Evolutionary conservation across 2,329 filamentous ascomycete genomes (phyloP), one percentile per base, ranked within the genome.

Genomic region (Fusarium newnesense): DNA sequence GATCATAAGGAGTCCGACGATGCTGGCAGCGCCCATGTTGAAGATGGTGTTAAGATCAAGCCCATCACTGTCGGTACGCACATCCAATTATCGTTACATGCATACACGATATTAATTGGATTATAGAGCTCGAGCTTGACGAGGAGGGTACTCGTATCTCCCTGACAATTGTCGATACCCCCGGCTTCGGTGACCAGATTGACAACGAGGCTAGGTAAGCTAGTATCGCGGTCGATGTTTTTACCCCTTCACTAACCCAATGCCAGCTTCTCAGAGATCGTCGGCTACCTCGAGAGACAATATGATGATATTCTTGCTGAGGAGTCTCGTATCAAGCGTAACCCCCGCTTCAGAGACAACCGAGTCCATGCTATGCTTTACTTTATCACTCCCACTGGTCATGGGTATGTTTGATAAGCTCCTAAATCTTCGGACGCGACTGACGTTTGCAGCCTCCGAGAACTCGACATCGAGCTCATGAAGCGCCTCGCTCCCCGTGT

Each of bases 301-400:
- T 98, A 98, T 85, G 96, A 99, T 85, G 95, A 98, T 83, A 98
- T 99, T 88, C 90, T 99, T 79, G 96, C 96, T 72, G 96, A 98
- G 87, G 96, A 99, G 88, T 98, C 96, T 80, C 94, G 96, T 88
- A 99, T 99, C 89, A 99, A 99, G 94, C 96, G 96, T 95, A 99
- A 99, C 88, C 96, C 96, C 79, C 92, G 96, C 81, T 99, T 99
- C 93, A 93, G 96, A 82, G 96, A 99, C 87, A 98, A 99, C 87
- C 94, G 96, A 87, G 94, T 99, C 54, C 96, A 99, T 82, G 96
- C 95, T 77, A 91, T 99, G 83, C 92, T 99, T 80, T 99, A 99
- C 90, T 99, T 99, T 85, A 98, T 99, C 88, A 97, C 96, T 75
- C 96, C 96, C 53, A 99, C 96, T 71, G 96, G 96, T 80, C 95